Conservation (phyloP, 1,284 basidiomycete genomes). For the Apiotrichum sp. region DNA sequence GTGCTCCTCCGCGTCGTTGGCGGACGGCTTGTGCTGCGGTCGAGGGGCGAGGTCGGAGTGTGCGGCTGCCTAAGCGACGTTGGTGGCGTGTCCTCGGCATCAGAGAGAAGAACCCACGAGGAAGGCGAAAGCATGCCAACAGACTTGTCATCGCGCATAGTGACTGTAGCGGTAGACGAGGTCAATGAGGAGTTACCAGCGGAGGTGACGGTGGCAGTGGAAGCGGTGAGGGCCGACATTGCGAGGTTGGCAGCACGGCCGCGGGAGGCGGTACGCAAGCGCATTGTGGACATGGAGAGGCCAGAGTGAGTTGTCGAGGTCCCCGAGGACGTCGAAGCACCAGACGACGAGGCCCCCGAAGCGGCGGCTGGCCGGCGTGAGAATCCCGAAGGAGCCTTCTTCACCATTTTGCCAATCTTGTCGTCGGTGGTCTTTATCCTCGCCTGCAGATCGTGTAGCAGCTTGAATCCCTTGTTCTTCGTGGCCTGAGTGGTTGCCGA, state of each 20-base stretch:
- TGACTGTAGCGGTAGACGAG: too few relatives aligned
- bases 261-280: constrained; percentile 18
- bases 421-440: constrained; percentile 39
- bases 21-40: neutral
- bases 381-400: constrained; percentile 1
- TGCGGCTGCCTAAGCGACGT: constrained; percentile 23
- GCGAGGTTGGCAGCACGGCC: neutral
- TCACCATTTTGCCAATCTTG: constrained; percentile 24
- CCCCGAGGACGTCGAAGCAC: neutral
- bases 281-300: neutral
- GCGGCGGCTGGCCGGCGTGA: neutral
- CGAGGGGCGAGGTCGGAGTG: constrained; percentile 18
- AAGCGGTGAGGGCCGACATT: neutral
- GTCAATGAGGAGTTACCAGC: too few relatives aligned
- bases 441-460: constrained; percentile 38
- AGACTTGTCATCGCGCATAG: neutral
- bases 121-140: constrained; percentile 26
- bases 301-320: neutral
- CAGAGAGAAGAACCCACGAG: constrained; percentile 42
- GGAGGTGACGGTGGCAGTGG: constrained; percentile 3
- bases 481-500: constrained; percentile 15
- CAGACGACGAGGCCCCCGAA: neutral
- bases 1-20: constrained; percentile 11
- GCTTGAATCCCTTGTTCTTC: constrained; percentile 34
- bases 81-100: constrained; percentile 24